Base-by-base conservation (phyloP, 2,329 filamentous ascomycete genomes). In the Gliomastix tumulicola region DNA sequence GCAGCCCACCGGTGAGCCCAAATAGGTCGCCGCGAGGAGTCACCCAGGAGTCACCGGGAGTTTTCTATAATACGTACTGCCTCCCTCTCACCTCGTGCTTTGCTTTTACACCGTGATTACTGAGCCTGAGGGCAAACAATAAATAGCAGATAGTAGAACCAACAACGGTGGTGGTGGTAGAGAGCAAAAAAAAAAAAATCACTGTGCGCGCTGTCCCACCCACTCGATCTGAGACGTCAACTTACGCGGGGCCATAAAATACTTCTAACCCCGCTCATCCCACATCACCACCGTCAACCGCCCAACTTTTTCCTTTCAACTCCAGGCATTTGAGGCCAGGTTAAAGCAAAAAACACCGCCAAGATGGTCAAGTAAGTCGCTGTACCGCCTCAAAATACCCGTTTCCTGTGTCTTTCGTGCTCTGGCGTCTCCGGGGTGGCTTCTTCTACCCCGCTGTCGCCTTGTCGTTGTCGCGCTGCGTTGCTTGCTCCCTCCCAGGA, bases 311-410 rank as follows among this genome's bases (percentile, higher is more conserved):
- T 44, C 42, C 45, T 52, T 48, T 48, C 55, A 52, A 51, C 55
- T 44, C 50, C 49, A 55, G 49, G 54, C 55, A 54, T 43, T 55
- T 58, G 57, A 59, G 53, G 50, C 53, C n/a, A n/a, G 62, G 56
- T 60, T 65, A 55, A 59, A 52, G 55, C 48, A 54, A 63, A 63
- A 66, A 84, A 79, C 65, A 86, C 88, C 86, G 88, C 74, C 84
- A 96, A 88, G 68, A 98, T 98, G 92, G 92, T 98, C 69, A 96
- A 97, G 89, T 96, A 84, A 84, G 89, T 90, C 38, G 38, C 40
- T 35, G 38, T 41, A 43, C 28, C 28, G 34, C 30, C 41, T 35
- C 23, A 28, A n/a, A 11, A 20, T 21, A 35, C 15, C 34, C 27
- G 15, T 5, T 36, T 36, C 28, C 21, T 20, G 15, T 32, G 11